Base-by-base conservation (phyloP, 306 rosid species). In the Quercus aquifolioides region DNA sequence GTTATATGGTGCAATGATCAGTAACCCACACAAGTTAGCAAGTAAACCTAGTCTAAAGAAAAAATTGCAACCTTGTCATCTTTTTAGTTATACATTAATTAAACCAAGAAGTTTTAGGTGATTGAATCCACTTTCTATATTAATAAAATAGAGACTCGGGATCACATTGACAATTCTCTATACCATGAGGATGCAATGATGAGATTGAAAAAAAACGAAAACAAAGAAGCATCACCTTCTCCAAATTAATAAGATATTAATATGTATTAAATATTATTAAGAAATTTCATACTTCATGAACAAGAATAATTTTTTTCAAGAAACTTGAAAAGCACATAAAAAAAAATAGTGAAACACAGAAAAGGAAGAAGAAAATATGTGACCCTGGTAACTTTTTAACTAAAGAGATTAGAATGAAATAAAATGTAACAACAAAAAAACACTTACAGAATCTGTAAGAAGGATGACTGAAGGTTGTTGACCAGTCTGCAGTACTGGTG, bases 401-500 rank as follows among this genome's bases (percentile, higher is more conserved):
- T 6, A 8, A 35, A 35, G 41, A 35, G 41, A 35, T 35, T 35
- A 35, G 41, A 35, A 6, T 35, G 41, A 35, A 35, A 35, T 35
- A 35, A 35, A 35, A 35, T 35, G 8, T 35, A 35, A 35, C 41
- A 35, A 35, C 41, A 35, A 35, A 46, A 49, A 10, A 76, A 31
- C 28, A 82, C 89, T 86, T 76, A 91, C 99, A 2, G 87, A 55
- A 80, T 90, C 92, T 23, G 83, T 56, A 52, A 88, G 79, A 59
- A 85, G 9, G 78, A 87, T 31, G 69, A 84, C 86, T 72, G 96
- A 80, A 69, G 94, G 67, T 64, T 89, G 96, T 56, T 87, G 88
- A 64, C 88, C 89, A 75, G 86, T 79, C 55, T 88, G 97, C 82
- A 83, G 98, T 26, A 79, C 76, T 46, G 89, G 81, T 52, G 91